Evolutionary conservation across 2,329 filamentous ascomycete species (phyloP).

Genomic region (Fusarium compactum): DNA sequence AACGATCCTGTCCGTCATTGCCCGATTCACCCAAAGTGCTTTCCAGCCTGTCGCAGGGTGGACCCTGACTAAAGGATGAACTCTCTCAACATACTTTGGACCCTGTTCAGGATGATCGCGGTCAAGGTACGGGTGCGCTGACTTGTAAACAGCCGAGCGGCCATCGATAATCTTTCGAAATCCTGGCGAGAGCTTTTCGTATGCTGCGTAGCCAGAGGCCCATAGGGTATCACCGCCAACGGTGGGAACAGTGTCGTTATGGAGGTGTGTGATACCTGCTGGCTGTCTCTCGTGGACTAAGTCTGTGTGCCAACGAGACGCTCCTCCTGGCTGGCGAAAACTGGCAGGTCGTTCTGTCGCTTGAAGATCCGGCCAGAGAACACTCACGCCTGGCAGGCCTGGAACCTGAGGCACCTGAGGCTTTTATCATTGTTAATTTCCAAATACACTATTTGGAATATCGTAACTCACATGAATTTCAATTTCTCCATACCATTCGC

Average conservation of each 20-base stretch:
- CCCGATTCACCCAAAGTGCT: slow-evolving; percentile 76
- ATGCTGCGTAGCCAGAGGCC: slow-evolving; percentile 77
- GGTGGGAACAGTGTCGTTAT: slow-evolving; percentile 75
- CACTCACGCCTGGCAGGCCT: slow-evolving; percentile 71
- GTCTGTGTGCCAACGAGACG: slow-evolving; percentile 77
- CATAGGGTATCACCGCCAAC: slow-evolving; percentile 79
- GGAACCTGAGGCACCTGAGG: slow-evolving; percentile 79
- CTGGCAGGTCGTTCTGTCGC: slow-evolving; percentile 70
- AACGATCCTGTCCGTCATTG: slow-evolving; percentile 76
- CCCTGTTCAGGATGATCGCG: slow-evolving; percentile 70
- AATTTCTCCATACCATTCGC: slow-evolving; percentile 72
- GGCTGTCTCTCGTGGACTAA: slow-evolving; percentile 78
- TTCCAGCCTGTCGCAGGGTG: slow-evolving; percentile 83
- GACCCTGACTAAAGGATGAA: slow-evolving; percentile 76
- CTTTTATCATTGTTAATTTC: slow-evolving; percentile 51
- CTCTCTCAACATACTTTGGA: slow-evolving; percentile 74
- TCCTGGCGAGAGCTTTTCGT: slow-evolving; percentile 77
- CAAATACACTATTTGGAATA: fast-evolving
- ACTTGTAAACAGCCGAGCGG: slow-evolving; percentile 71
- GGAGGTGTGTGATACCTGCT: slow-evolving; percentile 76
- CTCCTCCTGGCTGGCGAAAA: slow-evolving; percentile 76
- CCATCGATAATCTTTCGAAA: slow-evolving; percentile 80
- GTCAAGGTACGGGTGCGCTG: slow-evolving; percentile 75
- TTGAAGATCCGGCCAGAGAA: slow-evolving; percentile 77
- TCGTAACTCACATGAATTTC: slow-evolving; percentile 71